Base-by-base conservation (phyloP, 2,329 filamentous ascomycete species). In the Tolypocladium amazonense region DNA sequence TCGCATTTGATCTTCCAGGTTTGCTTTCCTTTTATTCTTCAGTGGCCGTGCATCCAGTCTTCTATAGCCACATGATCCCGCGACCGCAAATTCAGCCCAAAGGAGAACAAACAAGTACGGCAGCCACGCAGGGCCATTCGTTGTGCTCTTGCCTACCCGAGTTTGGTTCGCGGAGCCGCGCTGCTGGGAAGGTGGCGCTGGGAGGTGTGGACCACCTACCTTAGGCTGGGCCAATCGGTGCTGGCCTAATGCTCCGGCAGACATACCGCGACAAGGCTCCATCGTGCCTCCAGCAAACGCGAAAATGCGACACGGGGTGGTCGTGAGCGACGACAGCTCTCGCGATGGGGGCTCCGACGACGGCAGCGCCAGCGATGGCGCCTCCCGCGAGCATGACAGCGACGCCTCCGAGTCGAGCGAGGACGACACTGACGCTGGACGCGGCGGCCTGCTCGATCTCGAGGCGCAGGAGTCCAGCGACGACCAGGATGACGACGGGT, bases 391-490 rank as follows among this genome's bases (percentile, higher is more conserved):
- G 37, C 14, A 38, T 8, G 60, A 43, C 6, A 25, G 30, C 35
- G 45, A 47, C 20, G 38, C 50, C 23, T 35, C 6, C 11, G 57
- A 23, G 30, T 23, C 50, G 50, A 53, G 30, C 11, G 30, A 37
- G 2, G 50, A 33, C 50, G 30, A 33, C 9, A 11, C 11, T 9
- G 30, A 20, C 30, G 30, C 50, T 15, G 50, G 30, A 14, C 20
- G 20, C 4, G 20, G 50, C 4, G 30, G 50, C n/a, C 30, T 65
- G 45, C 50, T 63, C n/a, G 63, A 65, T 30, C 27, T 59, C 39
- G 63, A 65, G 53, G 63, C 63, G 0, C 35, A 61, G 4, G 62
- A 64, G 43, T 62, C 61, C 18, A 25, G 30, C 30, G 56, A 43
- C 15, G 37, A 38, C n/a, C 37, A n/a, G 14, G 47, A n/a, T 20